Base-by-base conservation (phyloP, 108 stramenopile genomes). In the Ochromonas danica region DNA sequence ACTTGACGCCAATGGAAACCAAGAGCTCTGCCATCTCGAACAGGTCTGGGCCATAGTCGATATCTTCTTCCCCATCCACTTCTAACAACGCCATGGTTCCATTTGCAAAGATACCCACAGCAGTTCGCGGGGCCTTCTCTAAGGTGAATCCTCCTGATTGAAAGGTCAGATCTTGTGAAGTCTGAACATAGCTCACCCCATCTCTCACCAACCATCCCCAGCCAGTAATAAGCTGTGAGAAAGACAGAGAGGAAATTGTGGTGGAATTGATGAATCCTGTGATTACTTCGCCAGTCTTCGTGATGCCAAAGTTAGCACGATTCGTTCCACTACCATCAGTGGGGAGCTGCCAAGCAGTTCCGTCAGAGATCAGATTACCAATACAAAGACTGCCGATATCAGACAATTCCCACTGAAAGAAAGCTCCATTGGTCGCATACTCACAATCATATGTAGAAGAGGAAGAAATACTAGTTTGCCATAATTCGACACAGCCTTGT, bases 391-490 rank as follows among this genome's bases (percentile, higher is more conserved):
- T 75, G 3, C 31, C 27, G 22, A 22, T 42, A 10, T 17, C 10
- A 45, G 72, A 35, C 3, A 41, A 27, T 6, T 75, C 72, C 72
- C 72, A 75, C 10, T 6, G 6, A 36, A 75, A 75, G 25, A 75
- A 75, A 35, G 45, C 72, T 41, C 72, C 72, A 75, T 75, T 75
- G 3, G 72, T 75, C 51, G 72, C 72, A 75, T 75, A 75, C 6
- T 75, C 72, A 42, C 72, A 75, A 75, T 17, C 40, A 25, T 60
- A 45, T 28, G 40, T 75, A 14, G 17, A 6, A 67, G 10, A 35
- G 6, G 63, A 67, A 27, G 72, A 75, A 10, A 30, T 33, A 75
- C 31, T 27, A 6, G 72, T 27, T 33, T 75, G 14, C 6, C 6
- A 3, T 22, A 57, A 36, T 14, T 6, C 72, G 10, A 27, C 38